Conservation (phyloP, 805 yeast species). For the Barnettozyma siamensis region DNA sequence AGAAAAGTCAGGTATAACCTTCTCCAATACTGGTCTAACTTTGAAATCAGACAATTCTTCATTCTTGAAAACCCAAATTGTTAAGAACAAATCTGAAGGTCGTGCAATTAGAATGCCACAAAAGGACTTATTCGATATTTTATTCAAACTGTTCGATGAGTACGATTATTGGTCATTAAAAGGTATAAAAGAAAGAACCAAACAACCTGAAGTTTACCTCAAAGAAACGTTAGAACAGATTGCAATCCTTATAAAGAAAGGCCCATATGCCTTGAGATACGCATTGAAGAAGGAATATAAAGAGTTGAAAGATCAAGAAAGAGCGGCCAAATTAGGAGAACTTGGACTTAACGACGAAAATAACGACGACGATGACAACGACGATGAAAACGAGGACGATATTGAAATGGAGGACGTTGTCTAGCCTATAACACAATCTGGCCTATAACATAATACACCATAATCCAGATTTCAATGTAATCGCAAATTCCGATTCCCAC, state of each 20-base stretch:
- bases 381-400: conserved; percentile 64
- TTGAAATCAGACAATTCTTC: conserved; percentile 67
- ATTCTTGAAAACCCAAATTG: conserved; percentile 49
- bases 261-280: conserved; percentile 92
- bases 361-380: conserved; percentile 35
- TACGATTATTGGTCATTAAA: conserved; percentile 96
- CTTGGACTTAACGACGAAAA: conserved; percentile 28
- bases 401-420: conserved; percentile 73
- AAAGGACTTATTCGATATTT: conserved; percentile 80
- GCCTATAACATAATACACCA: too few species aligned
- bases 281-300: conserved; percentile 87
- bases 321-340: conserved; percentile 60
- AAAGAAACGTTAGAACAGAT: conserved; percentile 88
- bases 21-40: conserved; percentile 82
- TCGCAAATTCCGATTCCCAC: too few species aligned
- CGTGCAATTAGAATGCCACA: conserved; percentile 93
- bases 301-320: conserved; percentile 68
- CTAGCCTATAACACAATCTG: conserved; percentile 22
- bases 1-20: conserved; percentile 82
- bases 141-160: conserved; percentile 88
- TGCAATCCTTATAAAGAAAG: conserved; percentile 85
- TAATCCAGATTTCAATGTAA: too few species aligned
- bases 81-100: conserved; percentile 51
- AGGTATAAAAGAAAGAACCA: conserved; percentile 88
- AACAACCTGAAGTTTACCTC: conserved; percentile 90